phyloP scores from a whole-genome alignment of 2,329 filamentous ascomycete genomes.

The Stemphylium beticola region DNA sequence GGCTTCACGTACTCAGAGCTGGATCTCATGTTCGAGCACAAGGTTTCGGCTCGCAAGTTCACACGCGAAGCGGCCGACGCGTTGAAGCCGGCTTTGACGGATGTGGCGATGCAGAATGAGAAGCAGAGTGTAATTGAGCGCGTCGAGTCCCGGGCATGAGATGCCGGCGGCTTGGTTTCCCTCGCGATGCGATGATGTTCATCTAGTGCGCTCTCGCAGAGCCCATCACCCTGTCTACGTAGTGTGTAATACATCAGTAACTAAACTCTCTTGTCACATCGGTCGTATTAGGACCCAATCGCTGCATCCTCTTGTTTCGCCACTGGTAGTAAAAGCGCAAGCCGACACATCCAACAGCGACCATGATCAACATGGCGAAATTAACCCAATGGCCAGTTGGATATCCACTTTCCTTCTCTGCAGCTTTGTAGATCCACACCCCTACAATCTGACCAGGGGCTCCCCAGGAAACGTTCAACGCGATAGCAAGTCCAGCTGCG shows the following conservation, averaged over 20 bases:
- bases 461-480: conserved; percentile 71
- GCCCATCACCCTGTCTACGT: no score
- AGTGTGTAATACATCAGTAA: background rate
- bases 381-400: conserved; percentile 68
- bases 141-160: conserved; percentile 21
- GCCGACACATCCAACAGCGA: conserved; percentile 9
- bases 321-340: conserved; percentile 12
- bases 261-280: conserved; percentile 5
- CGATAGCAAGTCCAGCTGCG: conserved; percentile 71
- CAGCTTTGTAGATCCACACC: conserved; percentile 74
- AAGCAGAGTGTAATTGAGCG: conserved; percentile 26
- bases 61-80: conserved; percentile 26
- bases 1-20: conserved; percentile 31
- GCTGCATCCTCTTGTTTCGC: conserved; percentile 7
- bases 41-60: conserved; percentile 32
- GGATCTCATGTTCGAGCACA: conserved; percentile 32
- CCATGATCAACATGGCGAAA: conserved; percentile 14
- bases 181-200: no score
- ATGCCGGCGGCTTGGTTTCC: background rate
- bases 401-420: conserved; percentile 66
- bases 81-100: conserved; percentile 24
- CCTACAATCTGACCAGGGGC: conserved; percentile 74
- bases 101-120: conserved; percentile 25
- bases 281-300: background rate
- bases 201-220: no score